A percentile compares a stretch with the other conserved stretches of the same genome.
phyloP scores from a whole-genome alignment of 306 rosid genomes.

The Cicer pinnatifidum region DNA sequence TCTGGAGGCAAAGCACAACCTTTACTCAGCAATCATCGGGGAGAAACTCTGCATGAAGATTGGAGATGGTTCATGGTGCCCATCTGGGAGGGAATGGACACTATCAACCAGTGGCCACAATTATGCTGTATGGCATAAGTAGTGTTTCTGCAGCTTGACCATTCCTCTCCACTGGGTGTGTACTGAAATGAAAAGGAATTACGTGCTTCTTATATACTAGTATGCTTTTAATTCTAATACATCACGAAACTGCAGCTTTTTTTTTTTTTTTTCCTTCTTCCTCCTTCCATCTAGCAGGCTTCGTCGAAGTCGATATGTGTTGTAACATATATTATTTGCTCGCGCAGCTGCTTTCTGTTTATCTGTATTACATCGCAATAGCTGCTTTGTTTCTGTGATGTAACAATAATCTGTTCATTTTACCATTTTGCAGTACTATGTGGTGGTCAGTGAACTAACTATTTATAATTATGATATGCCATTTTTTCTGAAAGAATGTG shows the following conservation, averaged over 20 bases:
- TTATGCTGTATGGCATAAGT: slow-evolving; percentile 88
- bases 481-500: no score
- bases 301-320: slow-evolving; percentile 12
- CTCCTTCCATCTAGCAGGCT: not conserved
- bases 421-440: not conserved
- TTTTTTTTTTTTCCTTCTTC: not conserved
- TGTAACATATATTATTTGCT: slow-evolving; percentile 23
- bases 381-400: slow-evolving; percentile 21
- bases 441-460: no score
- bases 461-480: no score
- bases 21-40: slow-evolving; percentile 84
- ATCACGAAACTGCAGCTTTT: slow-evolving; percentile 8
- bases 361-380: not conserved
- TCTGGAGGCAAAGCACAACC: slow-evolving; percentile 74
- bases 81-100: slow-evolving; percentile 77
- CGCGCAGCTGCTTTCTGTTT: not conserved
- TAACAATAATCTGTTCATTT: not conserved
- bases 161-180: not conserved
- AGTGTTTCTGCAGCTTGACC: slow-evolving; percentile 1
- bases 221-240: slow-evolving; percentile 13
- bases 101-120: slow-evolving; percentile 72
- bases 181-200: slow-evolving; percentile 13
- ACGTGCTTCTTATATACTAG: not conserved
- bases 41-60: slow-evolving; percentile 86
- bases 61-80: slow-evolving; percentile 89